Conservation (phyloP, 169 alveolate species). For the Eimeria zaria region DNA sequence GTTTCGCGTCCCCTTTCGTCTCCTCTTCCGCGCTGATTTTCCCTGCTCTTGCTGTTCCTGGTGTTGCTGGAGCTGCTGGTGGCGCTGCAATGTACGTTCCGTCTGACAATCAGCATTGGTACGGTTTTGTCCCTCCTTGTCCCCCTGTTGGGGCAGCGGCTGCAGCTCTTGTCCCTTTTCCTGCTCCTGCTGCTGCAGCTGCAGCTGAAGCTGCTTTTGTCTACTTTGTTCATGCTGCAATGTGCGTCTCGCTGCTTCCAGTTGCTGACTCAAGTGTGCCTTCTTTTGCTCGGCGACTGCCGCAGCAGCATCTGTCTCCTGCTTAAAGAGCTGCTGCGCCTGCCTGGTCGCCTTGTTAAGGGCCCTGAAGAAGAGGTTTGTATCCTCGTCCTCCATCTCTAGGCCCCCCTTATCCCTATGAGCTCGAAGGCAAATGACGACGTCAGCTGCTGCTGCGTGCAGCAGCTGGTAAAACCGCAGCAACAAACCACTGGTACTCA, state of each 20-base stretch:
- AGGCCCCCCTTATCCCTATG: neutral
- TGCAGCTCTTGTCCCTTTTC: neutral
- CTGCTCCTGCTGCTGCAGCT: conserved; percentile 21
- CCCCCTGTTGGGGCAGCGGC: neutral
- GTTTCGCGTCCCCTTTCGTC: conserved; percentile 53
- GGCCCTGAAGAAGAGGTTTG: conserved; percentile 27
- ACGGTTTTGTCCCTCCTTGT: neutral
- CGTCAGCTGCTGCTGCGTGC: conserved; percentile 58
- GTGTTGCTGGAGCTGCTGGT: neutral
- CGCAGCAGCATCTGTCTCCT: conserved; percentile 36
- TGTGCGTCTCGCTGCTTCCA: neutral
- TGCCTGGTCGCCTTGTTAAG: conserved; percentile 32
- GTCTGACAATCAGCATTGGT: neutral
- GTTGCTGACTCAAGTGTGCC: neutral
- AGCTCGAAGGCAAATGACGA: conserved; percentile 52
- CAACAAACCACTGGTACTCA: neutral
- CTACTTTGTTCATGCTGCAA: conserved; percentile 2
- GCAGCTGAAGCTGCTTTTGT: conserved; percentile 39
- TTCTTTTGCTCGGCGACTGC: neutral
- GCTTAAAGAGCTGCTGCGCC: neutral
- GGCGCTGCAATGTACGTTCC: neutral
- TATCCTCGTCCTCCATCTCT: conserved; percentile 36
- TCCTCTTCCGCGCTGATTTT: neutral
- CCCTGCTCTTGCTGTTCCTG: conserved; percentile 13
- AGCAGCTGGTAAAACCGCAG: conserved; percentile 47